Evolutionary conservation across 176 grass and related monocot species (phyloP).

Genomic region (Stipa capillata): DNA sequence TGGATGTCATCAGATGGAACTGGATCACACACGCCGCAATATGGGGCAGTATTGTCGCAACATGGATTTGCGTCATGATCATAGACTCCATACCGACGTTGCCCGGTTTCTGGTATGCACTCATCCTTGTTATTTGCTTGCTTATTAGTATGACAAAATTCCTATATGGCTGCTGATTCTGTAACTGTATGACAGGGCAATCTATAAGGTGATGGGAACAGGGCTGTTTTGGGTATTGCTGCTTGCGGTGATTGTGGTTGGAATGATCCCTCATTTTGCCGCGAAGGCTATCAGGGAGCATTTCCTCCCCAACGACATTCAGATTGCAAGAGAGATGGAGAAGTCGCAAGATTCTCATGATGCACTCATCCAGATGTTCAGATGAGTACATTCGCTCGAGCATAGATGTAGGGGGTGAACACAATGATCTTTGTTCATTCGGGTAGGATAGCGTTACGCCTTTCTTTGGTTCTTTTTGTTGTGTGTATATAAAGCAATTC

Average conservation of each 20-base stretch:
- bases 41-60: constrained; percentile 90
- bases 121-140: constrained; percentile 1
- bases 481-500: constrained; percentile 75
- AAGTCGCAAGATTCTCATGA: constrained; percentile 44
- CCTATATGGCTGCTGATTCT: constrained; percentile 20
- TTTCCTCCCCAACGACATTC: constrained; percentile 68
- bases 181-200: constrained; percentile 61
- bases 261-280: constrained; percentile 80
- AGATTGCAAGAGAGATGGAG: constrained; percentile 88
- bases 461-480: constrained; percentile 47
- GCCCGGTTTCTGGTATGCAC: constrained; percentile 79
- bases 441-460: constrained; percentile 27
- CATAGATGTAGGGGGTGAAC: constrained; percentile 27
- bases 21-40: constrained; percentile 75
- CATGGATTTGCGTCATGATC: constrained; percentile 82
- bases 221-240: constrained; percentile 77
- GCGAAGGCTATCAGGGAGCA: constrained; percentile 64
- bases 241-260: constrained; percentile 54
- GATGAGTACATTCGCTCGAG: constrained; percentile 52
- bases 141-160: neutral
- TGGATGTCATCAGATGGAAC: constrained; percentile 91
- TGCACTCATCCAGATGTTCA: constrained; percentile 47
- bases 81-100: constrained; percentile 57
- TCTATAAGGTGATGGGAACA: constrained; percentile 67
- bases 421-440: constrained; percentile 40